Percentiles rank a stretch among this genome's conserved stretches.
phyloP scores from a whole-genome alignment of 75 land plant genomes.

The Cryptomeria japonica region DNA sequence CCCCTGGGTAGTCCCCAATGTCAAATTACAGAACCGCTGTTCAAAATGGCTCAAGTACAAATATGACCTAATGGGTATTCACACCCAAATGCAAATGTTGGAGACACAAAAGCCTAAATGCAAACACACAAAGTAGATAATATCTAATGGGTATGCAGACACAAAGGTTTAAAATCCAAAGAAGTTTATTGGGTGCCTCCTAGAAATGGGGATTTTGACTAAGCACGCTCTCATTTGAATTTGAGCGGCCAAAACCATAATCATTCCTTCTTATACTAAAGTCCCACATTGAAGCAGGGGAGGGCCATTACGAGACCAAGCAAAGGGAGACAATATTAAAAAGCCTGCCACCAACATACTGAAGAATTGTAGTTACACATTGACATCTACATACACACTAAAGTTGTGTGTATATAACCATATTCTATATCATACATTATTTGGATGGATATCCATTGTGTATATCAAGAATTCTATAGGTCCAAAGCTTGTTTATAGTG shows the following conservation, averaged over 20 bases:
- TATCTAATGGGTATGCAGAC: not conserved
- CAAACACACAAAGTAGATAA: not conserved
- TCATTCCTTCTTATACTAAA: not conserved
- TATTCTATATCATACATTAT: not conserved
- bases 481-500: not conserved
- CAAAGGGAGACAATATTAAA: not conserved
- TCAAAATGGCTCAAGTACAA: not conserved
- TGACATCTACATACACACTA: not conserved
- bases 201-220: not conserved
- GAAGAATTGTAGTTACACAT: not conserved
- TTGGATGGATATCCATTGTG: not conserved
- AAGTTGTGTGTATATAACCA: not conserved
- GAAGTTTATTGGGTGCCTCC: not conserved
- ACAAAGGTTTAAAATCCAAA: not conserved
- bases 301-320: not conserved
- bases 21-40: not conserved
- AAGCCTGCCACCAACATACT: not conserved
- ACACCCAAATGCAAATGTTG: not conserved
- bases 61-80: not conserved
- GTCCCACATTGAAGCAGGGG: not conserved
- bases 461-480: not conserved
- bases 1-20: not conserved
- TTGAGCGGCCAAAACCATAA: not conserved
- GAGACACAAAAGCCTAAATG: not conserved
- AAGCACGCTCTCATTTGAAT: slow-evolving; percentile 1